Base-by-base conservation (phyloP, 2,329 filamentous ascomycete species). In the Chaetomium sp. region DNA sequence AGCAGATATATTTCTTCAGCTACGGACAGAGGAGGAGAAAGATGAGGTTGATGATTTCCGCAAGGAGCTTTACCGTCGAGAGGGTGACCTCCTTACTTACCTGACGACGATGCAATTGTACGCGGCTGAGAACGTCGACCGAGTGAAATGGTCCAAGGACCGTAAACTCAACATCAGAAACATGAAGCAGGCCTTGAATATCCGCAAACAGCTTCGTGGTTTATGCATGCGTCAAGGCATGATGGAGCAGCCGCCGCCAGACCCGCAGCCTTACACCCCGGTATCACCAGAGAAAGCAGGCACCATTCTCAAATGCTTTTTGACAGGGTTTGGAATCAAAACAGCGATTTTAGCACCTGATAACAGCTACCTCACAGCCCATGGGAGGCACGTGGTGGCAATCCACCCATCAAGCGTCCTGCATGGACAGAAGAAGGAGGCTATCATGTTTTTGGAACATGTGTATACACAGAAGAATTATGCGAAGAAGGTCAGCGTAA, bases 401-500 rank as follows among this genome's bases (percentile, higher is more conserved):
- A 79, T 86, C 14, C 84, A 87, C 62, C 84, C 84, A 0, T 76
- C 80, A 0, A 86, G 83, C 60, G 79, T 83, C 0, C 62, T 86
- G 48, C 80, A 84, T 59, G 82, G 83, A 0, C 75, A 79, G 63
- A 85, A 85, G 69, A 78, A 76, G 64, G 82, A 85, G 68, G 82
- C 82, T 4, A 84, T 87, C 65, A 83, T 87, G 82, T 87, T 85
- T 59, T 66, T 86, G 8, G 83, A 87, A 60, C 80, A 86, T 60
- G 81, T 86, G 0, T 86, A 80, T 62, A 87, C 84, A 1, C 78
- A 78, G 53, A 85, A 84, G 70, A 86, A 81, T 63, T 86, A 86
- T 57, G 83, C 79, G 0, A 85, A 85, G 67, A 85, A 82, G 67
- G 82, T 86, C 57, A 85, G 80, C 68, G 77, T 76, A 1, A 76